Base-by-base conservation (phyloP, 2,329 filamentous ascomycete genomes). In the Colletotrichum godetiae region DNA sequence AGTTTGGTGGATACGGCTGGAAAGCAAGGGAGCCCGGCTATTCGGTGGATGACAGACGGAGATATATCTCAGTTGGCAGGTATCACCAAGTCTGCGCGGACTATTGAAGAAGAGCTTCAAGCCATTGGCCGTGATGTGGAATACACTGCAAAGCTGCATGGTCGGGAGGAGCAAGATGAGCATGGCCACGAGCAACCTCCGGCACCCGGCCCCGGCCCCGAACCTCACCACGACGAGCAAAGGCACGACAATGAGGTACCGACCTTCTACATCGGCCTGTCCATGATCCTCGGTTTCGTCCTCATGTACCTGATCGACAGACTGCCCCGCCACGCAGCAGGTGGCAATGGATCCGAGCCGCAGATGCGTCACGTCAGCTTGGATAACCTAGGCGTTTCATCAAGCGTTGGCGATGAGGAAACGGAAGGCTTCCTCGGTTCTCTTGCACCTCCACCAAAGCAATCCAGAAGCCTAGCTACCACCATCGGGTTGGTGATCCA, bases 271-370 rank as follows among this genome's bases (percentile, higher is more conserved):
- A 93, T 99, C 72, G 97, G 97, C 5, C 88, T 98, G 67, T 94
- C 95, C 2, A 86, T 99, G 64, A 91, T 97, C 68, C 86, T 94
- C 19, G 97, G 97, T 13, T 99, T 98, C 82, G 91, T 98, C 70
- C 89, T 98, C 76, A 99, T 99, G 97, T 98, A 98, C 80, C 89
- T 99, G 27, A 93, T 99, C 79, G 96, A 99, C 83, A 92, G 94
- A 64, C 84, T 97, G 10, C 95, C 95, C 8, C 91, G 91, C 53
- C 93, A 95, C 80, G 91, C 92, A 6, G 89, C 89, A 1, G 88
- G 94, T 24, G 87, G 88, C 53, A 85, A 94, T 49, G 91, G 92
- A 78, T 85, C 89, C 24, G 87, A 89, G 49, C 91, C 92, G 15
- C 87, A 91, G 65, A 94, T 92, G 19, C 92, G 95, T 76, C 95